These are phyloP conservation scores for Cyanidiococcus yangmingshanensis DNA, from an alignment of 23 red algal species.

Conservation along the genomic window DNA sequence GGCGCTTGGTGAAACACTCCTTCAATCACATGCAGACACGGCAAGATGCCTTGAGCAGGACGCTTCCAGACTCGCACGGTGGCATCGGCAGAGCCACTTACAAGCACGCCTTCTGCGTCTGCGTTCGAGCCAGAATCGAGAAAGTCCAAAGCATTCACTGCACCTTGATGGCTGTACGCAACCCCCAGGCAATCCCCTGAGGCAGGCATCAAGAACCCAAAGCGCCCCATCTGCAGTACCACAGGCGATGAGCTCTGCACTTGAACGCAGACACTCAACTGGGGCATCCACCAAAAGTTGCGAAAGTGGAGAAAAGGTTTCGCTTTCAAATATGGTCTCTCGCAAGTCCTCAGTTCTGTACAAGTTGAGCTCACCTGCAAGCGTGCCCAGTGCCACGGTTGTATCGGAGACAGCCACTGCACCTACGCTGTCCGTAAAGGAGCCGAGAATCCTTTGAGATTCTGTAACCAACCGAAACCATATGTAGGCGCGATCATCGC, in stretches of 20 bases:
- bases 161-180: not conserved
- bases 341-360: not conserved
- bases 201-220: not conserved
- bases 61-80: not conserved
- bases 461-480: not conserved
- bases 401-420: not conserved
- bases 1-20: not conserved
- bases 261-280: not conserved
- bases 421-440: not conserved
- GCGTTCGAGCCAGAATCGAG: not conserved
- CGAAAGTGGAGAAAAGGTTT: not conserved
- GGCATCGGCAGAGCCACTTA: not conserved
- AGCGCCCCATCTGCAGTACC: not conserved
- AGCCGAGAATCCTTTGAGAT: not conserved
- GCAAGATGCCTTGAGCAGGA: not conserved
- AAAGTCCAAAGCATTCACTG: not conserved
- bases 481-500: constrained; percentile 1
- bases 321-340: not conserved
- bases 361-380: not conserved
- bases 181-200: not conserved
- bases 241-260: not conserved
- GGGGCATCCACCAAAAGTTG: not conserved
- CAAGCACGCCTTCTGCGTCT: not conserved
- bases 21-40: not conserved
- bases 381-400: not conserved